Evolutionary conservation across 202 grass and related monocot species (phyloP).

Genomic region (Zizania palustris): DNA sequence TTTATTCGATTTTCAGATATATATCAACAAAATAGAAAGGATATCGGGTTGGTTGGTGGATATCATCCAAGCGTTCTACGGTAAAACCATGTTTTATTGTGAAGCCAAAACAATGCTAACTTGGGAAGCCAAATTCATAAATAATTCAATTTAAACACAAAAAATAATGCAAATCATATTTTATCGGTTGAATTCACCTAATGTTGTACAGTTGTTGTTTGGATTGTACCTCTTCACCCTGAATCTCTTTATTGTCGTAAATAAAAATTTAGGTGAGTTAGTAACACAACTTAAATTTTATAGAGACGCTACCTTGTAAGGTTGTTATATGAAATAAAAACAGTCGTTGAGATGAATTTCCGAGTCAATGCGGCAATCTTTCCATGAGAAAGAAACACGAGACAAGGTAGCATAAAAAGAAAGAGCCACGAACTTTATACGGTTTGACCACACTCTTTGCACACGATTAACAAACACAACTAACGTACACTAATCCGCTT

Average conservation of each 20-base stretch:
- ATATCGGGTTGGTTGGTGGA: constrained; percentile 34
- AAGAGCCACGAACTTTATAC: neutral
- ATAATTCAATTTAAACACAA: too few species aligned
- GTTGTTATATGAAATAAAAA: too few species aligned
- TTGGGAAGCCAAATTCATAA: neutral
- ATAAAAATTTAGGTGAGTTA: neutral
- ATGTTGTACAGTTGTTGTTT: too few species aligned
- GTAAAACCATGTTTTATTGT: too few species aligned
- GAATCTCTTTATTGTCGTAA: too few species aligned
- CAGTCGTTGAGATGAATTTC: neutral
- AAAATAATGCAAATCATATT: too few species aligned
- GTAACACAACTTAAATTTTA: too few species aligned
- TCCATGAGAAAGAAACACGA: neutral
- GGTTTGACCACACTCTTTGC: constrained; percentile 36
- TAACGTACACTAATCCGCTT: neutral
- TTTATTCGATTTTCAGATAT: too few species aligned
- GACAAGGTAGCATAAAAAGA: neutral
- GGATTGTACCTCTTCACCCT: too few species aligned
- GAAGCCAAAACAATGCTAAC: neutral
- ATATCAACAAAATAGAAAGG: too few species aligned
- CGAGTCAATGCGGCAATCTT: constrained; percentile 25
- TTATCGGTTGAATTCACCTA: too few species aligned
- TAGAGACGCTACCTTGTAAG: too few species aligned
- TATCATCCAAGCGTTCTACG: neutral
- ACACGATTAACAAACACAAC: neutral